Base-by-base conservation (phyloP, 2,329 filamentous ascomycete genomes). In the Pseudogymnoascus sp. region DNA sequence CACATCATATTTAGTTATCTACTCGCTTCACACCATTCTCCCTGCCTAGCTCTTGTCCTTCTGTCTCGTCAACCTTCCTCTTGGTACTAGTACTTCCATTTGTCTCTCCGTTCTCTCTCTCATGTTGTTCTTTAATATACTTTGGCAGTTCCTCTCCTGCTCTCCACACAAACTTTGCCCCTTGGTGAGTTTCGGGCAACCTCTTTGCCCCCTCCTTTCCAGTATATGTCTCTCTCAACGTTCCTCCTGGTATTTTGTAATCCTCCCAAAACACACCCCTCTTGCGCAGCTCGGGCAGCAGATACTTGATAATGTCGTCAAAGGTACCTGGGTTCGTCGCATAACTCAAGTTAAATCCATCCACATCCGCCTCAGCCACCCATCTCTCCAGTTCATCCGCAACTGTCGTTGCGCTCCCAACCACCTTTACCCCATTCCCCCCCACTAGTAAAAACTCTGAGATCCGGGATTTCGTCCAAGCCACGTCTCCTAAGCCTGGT, bases 281-380 rank as follows among this genome's bases (percentile, higher is more conserved):
- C 8, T 73, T 73, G 15, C 77, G 79, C 9, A 89, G 75, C 65
- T 88, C 86, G 0, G 85, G 86, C 1, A 89, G 71, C 4, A 89
- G 71, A 0, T 86, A 74, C 17, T 88, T 83, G 33, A 83, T 79
- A 13, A 89, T 83, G 64, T 89, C 85, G 63, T 84, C 80, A 74
- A 88, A 89, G 0, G 84, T 84, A 58, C 82, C 79, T 0, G 85
- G 86, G 68, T 85, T 85, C 11, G 87, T 72, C 0, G 83, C 81
- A 63, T 89, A 88, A 2, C 82, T 82, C 70, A 90, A 80, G 68
- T 90, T 90, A 73, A 90, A 91, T 0, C 87, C 87, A 68, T 90
- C 87, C 1, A 90, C 80, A 64, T 88, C 87, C 0, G 84, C 86
- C 69, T 89, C 85, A 1, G 76, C 68, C 0, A 89, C 76, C 87